These are phyloP conservation scores for Echeveria elegans DNA, from an alignment of 164 flowering plant genomes.

Conservation along the genomic window DNA sequence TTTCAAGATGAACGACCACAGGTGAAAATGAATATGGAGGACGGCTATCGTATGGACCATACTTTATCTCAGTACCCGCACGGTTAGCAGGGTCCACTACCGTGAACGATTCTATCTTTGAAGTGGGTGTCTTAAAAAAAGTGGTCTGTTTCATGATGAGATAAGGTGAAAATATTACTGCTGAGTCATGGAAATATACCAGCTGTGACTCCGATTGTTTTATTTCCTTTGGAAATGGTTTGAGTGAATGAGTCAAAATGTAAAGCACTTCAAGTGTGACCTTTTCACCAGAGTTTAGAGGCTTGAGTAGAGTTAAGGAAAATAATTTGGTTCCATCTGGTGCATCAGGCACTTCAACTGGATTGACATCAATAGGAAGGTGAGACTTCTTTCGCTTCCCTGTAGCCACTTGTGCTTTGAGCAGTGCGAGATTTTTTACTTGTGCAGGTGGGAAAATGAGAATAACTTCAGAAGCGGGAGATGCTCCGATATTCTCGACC, in stretches of 20 bases:
- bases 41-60: conserved; percentile 65
- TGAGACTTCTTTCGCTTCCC: conserved; percentile 74
- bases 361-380: conserved; percentile 58
- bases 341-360: conserved; percentile 42
- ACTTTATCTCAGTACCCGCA: conserved; percentile 54
- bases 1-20: conserved; percentile 76
- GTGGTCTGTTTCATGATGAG: conserved; percentile 69
- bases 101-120: conserved; percentile 75
- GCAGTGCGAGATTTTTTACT: conserved; percentile 48
- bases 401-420: conserved; percentile 45
- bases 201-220: conserved; percentile 85
- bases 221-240: conserved; percentile 90
- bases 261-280: conserved; percentile 59
- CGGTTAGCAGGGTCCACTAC: conserved; percentile 61
- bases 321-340: conserved; percentile 67
- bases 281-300: conserved; percentile 49
- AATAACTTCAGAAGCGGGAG: conserved; percentile 60
- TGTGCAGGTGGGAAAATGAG: conserved; percentile 78
- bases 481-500: conserved; percentile 71
- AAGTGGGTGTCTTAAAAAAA: conserved; percentile 62
- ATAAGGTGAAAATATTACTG: conserved; percentile 77
- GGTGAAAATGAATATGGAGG: conserved; percentile 71
- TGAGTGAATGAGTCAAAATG: conserved; percentile 59
- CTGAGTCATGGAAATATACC: conserved; percentile 83
- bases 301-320: conserved; percentile 47